These are phyloP conservation scores for Aspergillus clavatus DNA, from an alignment of 2,329 filamentous ascomycete genomes.

Conservation along the genomic window DNA sequence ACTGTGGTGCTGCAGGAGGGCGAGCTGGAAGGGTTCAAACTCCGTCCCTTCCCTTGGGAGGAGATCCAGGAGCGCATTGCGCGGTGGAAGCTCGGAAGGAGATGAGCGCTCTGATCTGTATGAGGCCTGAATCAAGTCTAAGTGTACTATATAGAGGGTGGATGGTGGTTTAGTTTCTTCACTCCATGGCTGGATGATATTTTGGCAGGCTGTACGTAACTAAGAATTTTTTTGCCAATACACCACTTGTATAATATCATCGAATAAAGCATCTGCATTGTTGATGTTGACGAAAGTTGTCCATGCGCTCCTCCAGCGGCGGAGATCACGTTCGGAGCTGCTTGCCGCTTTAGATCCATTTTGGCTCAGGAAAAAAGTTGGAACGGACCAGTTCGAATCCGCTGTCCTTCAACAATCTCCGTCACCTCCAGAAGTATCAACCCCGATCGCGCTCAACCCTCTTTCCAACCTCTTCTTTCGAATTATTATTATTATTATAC, in stretches of 20 bases:
- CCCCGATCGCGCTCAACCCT: constrained; percentile 5
- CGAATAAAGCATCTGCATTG: not conserved
- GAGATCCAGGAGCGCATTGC: constrained; percentile 85
- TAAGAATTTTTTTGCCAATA: not conserved
- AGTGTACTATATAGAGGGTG: constrained; percentile 11
- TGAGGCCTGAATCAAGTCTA: not conserved
- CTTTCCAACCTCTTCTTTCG: constrained; percentile 4
- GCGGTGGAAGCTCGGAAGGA: constrained; percentile 72
- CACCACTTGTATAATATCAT: not conserved
- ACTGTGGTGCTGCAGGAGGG: constrained; percentile 95
- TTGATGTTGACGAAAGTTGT: not conserved
- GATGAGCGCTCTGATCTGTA: constrained; percentile 32
- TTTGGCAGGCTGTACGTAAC: not conserved
- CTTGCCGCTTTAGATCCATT: constrained; percentile 28
- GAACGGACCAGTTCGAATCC: constrained; percentile 23
- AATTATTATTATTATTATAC: constrained; percentile 6
- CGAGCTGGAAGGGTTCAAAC: constrained; percentile 63
- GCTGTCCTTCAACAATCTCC: constrained; percentile 23
- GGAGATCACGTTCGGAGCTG: constrained; percentile 19
- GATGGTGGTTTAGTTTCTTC: not conserved
- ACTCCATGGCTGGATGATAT: not conserved
- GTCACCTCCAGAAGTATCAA: constrained; percentile 9
- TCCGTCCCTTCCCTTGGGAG: constrained; percentile 71
- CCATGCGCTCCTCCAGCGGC: not conserved
- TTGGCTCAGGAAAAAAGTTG: constrained; percentile 38